Percentiles rank a stretch among this genome's conserved stretches.
phyloP scores from a whole-genome alignment of 768 basidiomycete genomes.

The Phanerochaete carnosa region DNA sequence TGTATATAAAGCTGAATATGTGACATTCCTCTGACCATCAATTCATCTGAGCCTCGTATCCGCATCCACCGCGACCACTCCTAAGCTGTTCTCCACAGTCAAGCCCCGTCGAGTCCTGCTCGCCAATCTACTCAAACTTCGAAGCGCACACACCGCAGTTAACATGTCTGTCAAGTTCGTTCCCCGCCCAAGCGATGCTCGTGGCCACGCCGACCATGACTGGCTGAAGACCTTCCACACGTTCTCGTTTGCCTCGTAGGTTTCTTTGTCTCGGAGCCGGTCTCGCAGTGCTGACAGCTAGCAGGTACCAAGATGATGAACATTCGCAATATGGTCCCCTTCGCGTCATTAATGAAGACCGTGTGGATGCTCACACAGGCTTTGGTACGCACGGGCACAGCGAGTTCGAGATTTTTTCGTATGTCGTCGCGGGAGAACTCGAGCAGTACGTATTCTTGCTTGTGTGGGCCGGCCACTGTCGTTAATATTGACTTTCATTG shows the following conservation, averaged over 20 bases:
- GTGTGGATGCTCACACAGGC: conserved; percentile 71
- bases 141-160: not conserved
- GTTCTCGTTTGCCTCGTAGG: conserved; percentile 70
- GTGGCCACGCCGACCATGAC: conserved; percentile 49
- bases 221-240: conserved; percentile 66
- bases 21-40: not conserved
- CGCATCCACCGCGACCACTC: not conserved
- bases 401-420: conserved; percentile 91
- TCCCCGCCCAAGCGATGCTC: conserved; percentile 35
- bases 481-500: not conserved
- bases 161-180: conserved; percentile 25
- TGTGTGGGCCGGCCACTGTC: no score
- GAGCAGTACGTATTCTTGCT: conserved; percentile 60
- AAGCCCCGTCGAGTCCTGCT: not conserved
- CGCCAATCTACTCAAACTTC: not conserved
- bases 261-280: conserved; percentile 3
- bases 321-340: conserved; percentile 69
- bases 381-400: conserved; percentile 85
- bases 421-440: conserved; percentile 73
- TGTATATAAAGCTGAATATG: not conserved
- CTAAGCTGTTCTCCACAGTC: not conserved
- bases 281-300: not conserved
- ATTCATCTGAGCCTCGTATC: not conserved
- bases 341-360: conserved; percentile 91
- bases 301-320: conserved; percentile 56